Evolutionary conservation across 257 asterid species (phyloP).

Genomic region (Forsythia viridissima): DNA sequence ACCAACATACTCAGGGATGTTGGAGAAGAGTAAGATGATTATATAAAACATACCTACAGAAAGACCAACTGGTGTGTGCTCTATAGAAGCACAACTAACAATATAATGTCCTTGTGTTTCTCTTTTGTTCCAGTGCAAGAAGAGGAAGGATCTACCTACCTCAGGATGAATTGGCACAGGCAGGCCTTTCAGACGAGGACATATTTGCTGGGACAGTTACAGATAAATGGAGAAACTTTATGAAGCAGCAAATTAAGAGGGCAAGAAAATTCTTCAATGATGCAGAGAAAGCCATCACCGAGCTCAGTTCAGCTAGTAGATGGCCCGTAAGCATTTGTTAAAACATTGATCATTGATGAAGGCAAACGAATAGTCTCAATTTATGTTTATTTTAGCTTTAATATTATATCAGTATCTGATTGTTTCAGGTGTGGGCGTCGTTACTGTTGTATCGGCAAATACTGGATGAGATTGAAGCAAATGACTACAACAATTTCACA

Average conservation of each 20-base stretch:
- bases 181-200: conserved; percentile 87
- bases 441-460: conserved; percentile 76
- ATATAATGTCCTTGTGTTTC: background rate
- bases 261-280: conserved; percentile 90
- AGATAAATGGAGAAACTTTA: conserved; percentile 88
- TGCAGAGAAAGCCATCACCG: conserved; percentile 78
- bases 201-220: conserved; percentile 84
- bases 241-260: conserved; percentile 89
- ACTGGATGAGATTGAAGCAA: conserved; percentile 91
- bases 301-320: conserved; percentile 92
- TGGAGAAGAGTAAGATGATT: conserved; percentile 88
- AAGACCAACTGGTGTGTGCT: too few relatives aligned
- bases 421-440: conserved; percentile 77
- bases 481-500: conserved; percentile 94
- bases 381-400: too few relatives aligned
- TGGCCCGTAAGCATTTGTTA: conserved; percentile 83
- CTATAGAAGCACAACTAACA: too few relatives aligned
- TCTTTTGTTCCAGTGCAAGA: conserved; percentile 60
- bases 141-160: conserved; percentile 95
- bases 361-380: too few relatives aligned
- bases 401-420: too few relatives aligned
- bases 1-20: conserved; percentile 96
- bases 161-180: conserved; percentile 90
- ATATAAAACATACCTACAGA: too few relatives aligned
- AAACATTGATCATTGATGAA: background rate